Evolutionary conservation across 352 stramenopile genomes (phyloP), one percentile per base, ranked within the genome.

Genomic region (Elongisporangium undulatum): DNA sequence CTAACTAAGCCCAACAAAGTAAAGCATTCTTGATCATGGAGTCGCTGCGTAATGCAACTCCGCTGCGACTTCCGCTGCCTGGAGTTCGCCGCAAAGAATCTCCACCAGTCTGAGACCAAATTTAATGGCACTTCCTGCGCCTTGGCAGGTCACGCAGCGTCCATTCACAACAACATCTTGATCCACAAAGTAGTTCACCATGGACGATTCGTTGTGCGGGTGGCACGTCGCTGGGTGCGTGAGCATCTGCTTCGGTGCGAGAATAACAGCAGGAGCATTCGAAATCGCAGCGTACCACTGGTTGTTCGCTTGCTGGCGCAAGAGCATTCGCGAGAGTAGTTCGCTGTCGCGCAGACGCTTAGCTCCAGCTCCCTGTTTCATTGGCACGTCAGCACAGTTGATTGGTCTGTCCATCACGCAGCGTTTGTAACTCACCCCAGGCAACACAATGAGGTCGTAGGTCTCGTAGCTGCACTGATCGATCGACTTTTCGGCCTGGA

Each of bases 401-500:
- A 0, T 4, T 0, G 49, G 13, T 23, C 17, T 0, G 9, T 41
- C 16, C 54, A 45, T 17, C 4, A 61, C 10, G 3, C 8, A 55
- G 15, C 12, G 26, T 59, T 38, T 1, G 19, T 3, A 53, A 66
- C 68, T 20, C 64, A 90, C 83, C 49, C 83, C 83, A 26, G 84
- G 84, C 16, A 94, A 51, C 26, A 88, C 82, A 20, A 94, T 86
- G 22, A 94, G 56, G 23, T 90, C 82, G 60, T 77, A 92, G 38
- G 51, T 72, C 34, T 76, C 69, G 55, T 82, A 82, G 59, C 79
- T 79, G 63, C 77, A 85, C 54, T 89, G 78, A 54, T 86, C 80
- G 24, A 94, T 84, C 10, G 76, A 41, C 49, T 89, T 82, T 24
- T 86, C 62, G 17, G 79, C 80, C 23, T 83, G 73, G 16, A 94